These are phyloP conservation scores for Cladophialophora carrionii DNA, from an alignment of 2,329 filamentous ascomycete genomes.

Conservation along the genomic window DNA sequence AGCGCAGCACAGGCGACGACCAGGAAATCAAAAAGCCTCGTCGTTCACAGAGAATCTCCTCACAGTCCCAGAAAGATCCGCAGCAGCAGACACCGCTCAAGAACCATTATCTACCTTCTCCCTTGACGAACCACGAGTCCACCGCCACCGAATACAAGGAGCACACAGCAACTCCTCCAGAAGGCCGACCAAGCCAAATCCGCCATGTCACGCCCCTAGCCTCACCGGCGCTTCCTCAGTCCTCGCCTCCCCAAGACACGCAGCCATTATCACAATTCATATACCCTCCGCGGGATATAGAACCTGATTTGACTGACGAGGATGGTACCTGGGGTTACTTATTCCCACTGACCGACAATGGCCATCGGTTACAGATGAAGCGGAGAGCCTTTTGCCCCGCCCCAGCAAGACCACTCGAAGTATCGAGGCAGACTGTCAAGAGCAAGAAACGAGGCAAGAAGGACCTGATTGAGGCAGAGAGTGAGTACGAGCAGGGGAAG, in stretches of 20 bases:
- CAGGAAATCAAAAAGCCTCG: conserved; percentile 80
- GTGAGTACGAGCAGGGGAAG: conserved; percentile 66
- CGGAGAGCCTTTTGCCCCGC: conserved; percentile 72
- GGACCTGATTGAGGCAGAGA: conserved; percentile 57
- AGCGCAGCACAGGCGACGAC: conserved; percentile 70
- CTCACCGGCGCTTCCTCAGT: conserved; percentile 54
- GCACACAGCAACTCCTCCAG: conserved; percentile 70
- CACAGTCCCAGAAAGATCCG: conserved; percentile 55
- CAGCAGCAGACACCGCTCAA: conserved; percentile 57
- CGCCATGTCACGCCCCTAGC: conserved; percentile 50
- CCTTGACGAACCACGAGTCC: conserved; percentile 71
- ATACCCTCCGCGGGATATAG: conserved; percentile 70
- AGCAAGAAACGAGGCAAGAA: conserved; percentile 52
- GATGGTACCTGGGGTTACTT: conserved; percentile 94
- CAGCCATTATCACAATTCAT: conserved; percentile 81
- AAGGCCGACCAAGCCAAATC: conserved; percentile 60
- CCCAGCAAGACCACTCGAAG: conserved; percentile 51
- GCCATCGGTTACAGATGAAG: conserved; percentile 72
- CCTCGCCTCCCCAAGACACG: conserved; percentile 73
- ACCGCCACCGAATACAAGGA: conserved; percentile 68
- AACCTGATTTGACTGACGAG: conserved; percentile 81
- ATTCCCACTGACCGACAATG: conserved; percentile 75
- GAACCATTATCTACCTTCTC: conserved; percentile 76
- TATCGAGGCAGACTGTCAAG: conserved; percentile 47
- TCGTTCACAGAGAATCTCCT: conserved; percentile 72